A percentile compares a stretch with the other conserved stretches of the same genome.
Evolutionary conservation across 768 basidiomycete genomes (phyloP).

Genomic region (Lactarius hatsudake): DNA sequence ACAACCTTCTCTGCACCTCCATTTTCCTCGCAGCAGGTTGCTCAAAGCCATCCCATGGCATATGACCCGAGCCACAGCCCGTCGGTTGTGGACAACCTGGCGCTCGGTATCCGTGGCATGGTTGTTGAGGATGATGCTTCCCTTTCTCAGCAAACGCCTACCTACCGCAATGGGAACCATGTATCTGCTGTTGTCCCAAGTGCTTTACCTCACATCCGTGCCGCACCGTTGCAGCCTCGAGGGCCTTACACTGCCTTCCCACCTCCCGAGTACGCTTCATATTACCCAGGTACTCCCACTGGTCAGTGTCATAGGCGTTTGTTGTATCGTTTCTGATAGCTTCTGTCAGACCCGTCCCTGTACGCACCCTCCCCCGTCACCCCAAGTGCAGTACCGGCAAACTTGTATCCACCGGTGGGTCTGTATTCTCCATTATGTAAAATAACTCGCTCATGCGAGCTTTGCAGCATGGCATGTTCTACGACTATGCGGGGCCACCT

Average conservation of each 20-base stretch:
- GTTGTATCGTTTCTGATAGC: slow-evolving; percentile 50
- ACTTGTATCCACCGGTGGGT: slow-evolving; percentile 47
- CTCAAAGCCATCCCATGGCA: slow-evolving; percentile 27
- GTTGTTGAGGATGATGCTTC: slow-evolving; percentile 53
- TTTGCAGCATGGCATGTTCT: slow-evolving; percentile 54
- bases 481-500: slow-evolving; percentile 50
- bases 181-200: slow-evolving; percentile 34
- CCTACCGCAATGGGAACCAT: slow-evolving; percentile 39
- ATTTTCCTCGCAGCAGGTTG: slow-evolving; percentile 34
- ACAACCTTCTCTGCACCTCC: slow-evolving; percentile 36
- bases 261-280: slow-evolving; percentile 57
- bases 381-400: slow-evolving; percentile 41
- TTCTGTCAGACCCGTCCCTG: slow-evolving; percentile 46
- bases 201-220: slow-evolving; percentile 41
- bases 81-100: slow-evolving; percentile 47
- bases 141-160: slow-evolving; percentile 32
- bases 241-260: slow-evolving; percentile 50
- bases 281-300: slow-evolving; percentile 51
- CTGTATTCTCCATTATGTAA: slow-evolving; percentile 41
- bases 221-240: slow-evolving; percentile 44
- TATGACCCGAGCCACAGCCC: slow-evolving; percentile 42
- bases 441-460: slow-evolving; percentile 40
- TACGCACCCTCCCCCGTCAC: slow-evolving; percentile 49
- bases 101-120: slow-evolving; percentile 60
- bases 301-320: slow-evolving; percentile 44